Evolutionary conservation across 2,329 filamentous ascomycete species (phyloP).

Genomic region (Trichoderma koningii): DNA sequence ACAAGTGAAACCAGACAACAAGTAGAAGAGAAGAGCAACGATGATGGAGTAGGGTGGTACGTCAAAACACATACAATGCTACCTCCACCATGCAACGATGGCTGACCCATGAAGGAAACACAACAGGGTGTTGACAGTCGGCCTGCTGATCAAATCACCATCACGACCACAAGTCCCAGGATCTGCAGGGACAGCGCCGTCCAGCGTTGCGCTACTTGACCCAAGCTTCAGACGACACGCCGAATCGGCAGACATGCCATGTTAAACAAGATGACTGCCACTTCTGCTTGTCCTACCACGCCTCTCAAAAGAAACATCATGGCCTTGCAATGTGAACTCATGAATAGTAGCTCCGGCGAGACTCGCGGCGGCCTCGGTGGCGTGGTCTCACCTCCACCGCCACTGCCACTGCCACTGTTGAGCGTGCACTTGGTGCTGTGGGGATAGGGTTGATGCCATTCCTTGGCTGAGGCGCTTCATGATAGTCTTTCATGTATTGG

Average conservation of each 20-base stretch:
- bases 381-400: background rate
- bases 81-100: background rate
- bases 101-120: background rate
- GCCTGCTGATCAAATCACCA: background rate
- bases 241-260: background rate
- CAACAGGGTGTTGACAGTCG: background rate
- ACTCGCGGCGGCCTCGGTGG: background rate
- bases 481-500: conserved; percentile 17
- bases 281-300: background rate
- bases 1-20: background rate
- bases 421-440: background rate
- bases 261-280: background rate
- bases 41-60: conserved; percentile 1
- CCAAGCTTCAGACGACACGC: background rate
- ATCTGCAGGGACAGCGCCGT: background rate
- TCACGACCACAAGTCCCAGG: conserved; percentile 10
- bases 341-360: background rate
- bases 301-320: background rate
- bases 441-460: conserved; percentile 14
- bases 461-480: conserved; percentile 25
- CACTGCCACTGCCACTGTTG: background rate
- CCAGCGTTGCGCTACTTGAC: background rate
- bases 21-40: background rate
- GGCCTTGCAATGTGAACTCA: background rate
- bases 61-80: background rate